Evolutionary conservation across 805 yeast genomes (phyloP).

Genomic region (Priceomyces medius): DNA sequence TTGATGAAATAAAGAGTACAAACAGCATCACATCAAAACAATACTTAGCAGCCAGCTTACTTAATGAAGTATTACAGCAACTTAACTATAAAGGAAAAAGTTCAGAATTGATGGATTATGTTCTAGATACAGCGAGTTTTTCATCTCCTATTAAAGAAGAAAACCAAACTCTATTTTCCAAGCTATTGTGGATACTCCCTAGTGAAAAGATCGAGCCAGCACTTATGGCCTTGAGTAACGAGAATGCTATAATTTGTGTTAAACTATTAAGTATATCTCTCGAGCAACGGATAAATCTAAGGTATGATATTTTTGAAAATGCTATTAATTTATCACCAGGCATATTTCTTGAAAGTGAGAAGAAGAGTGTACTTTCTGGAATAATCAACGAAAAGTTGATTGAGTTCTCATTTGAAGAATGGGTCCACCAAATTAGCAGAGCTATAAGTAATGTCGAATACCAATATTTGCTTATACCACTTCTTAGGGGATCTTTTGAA

Average conservation of each 20-base stretch:
- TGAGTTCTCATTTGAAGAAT: slow-evolving; percentile 7
- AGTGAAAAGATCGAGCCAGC: slow-evolving; percentile 18
- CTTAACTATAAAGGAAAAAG: slow-evolving; percentile 10
- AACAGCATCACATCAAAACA: background rate
- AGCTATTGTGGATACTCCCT: slow-evolving; percentile 26
- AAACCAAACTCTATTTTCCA: slow-evolving; percentile 17
- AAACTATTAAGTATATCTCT: background rate
- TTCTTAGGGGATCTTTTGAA: slow-evolving; percentile 13
- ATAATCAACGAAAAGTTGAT: slow-evolving; percentile 11
- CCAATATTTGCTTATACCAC: slow-evolving; percentile 11
- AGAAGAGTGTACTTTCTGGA: slow-evolving; percentile 7
- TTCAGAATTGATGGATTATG: background rate
- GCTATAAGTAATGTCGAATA: slow-evolving; percentile 7
- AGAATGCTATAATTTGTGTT: slow-evolving; percentile 1
- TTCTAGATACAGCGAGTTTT: background rate
- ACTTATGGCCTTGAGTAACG: slow-evolving; percentile 1
- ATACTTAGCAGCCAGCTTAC: slow-evolving; percentile 25
- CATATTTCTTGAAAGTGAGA: background rate
- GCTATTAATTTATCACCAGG: background rate
- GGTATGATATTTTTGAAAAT: background rate
- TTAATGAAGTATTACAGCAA: slow-evolving; percentile 38
- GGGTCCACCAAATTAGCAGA: slow-evolving; percentile 6
- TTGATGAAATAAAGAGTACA: background rate
- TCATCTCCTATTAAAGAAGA: background rate
- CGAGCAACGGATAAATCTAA: background rate